Evolutionary conservation across 2,329 filamentous ascomycete species (phyloP), one percentile per base, ranked within the genome.

Genomic region (Beauveria caledonica): DNA sequence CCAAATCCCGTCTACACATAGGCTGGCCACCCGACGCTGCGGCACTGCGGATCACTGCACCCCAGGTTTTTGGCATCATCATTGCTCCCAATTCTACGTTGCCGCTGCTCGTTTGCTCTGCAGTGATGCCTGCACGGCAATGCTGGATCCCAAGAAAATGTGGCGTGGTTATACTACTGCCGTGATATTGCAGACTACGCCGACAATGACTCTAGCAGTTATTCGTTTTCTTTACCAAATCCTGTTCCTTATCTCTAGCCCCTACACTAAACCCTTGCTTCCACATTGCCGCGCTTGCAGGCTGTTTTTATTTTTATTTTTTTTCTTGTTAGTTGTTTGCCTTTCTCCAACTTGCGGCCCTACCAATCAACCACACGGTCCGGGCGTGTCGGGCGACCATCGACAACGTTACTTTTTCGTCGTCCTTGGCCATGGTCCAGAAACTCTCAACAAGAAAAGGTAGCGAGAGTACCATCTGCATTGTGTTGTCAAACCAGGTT

Each of bases 31-130:
- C 33, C 33, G 33, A 27, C 27, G 46, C 17, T 11, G 36, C 48
- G 52, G 57, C 49, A 48, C 39, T 17, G 57, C 48, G 49, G 40
- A 60, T 60, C 49, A 46, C 39, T 60, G 57, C 57, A 60, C 57
- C 57, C 57, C 57, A 60, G 57, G 40, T 60, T 60, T 46, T 39
- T n/a, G 5, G 15, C 39, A 13, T 15, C 25, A n/a, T 33, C 27
- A n/a, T 42, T 19, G n/a, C 40, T 42, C 52, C 39, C 9, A 44
- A 5, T 46, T 29, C 10, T 36, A 36, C 27, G 48, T 25, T 21
- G 39, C 21, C 29, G 29, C 9, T 33, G 13, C 36, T 53, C 51
- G 51, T 53, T 23, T 53, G 33, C 33, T 27, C 15, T 23, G 29
- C 42, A 19, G 44, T 58, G 13, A 45, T 25, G 21, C 33, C 33